Evolutionary conservation across 768 basidiomycete species (phyloP).

Genomic region (Arthromyces matolae): DNA sequence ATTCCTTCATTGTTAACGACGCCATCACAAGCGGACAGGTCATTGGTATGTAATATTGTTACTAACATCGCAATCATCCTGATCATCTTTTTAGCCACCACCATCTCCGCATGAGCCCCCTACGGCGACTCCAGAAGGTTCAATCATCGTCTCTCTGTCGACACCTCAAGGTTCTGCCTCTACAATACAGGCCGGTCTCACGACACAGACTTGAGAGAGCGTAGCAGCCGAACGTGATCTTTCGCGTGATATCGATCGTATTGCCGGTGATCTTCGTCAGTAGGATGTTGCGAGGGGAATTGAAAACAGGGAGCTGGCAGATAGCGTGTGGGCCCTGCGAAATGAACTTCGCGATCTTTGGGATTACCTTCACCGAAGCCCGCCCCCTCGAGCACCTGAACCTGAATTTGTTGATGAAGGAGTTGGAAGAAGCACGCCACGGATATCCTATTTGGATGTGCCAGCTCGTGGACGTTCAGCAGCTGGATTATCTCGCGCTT

Average conservation of each 20-base stretch:
- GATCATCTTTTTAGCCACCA: not conserved
- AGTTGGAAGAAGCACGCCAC: slow-evolving; percentile 42
- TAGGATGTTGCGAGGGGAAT: slow-evolving; percentile 56
- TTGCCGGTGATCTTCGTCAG: slow-evolving; percentile 53
- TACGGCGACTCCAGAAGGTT: slow-evolving; percentile 35
- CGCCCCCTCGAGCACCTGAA: slow-evolving; percentile 8
- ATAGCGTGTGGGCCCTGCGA: slow-evolving; percentile 67
- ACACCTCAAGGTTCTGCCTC: slow-evolving; percentile 37
- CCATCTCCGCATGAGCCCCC: slow-evolving; percentile 19
- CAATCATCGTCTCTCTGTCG: slow-evolving; percentile 35
- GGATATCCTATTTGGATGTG: slow-evolving; percentile 23
- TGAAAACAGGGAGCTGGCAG: slow-evolving; percentile 61
- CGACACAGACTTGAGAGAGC: slow-evolving; percentile 32
- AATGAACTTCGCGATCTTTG: slow-evolving; percentile 65
- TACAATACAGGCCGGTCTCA: slow-evolving; percentile 31
- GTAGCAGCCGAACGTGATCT: slow-evolving; percentile 49
- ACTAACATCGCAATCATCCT: slow-evolving; percentile 6
- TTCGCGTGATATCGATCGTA: slow-evolving; percentile 43
- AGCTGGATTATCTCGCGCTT: slow-evolving; percentile 31
- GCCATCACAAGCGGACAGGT: slow-evolving; percentile 17
- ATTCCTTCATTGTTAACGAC: slow-evolving; percentile 57
- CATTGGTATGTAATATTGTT: slow-evolving; percentile 14
- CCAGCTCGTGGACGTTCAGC: slow-evolving; percentile 25
- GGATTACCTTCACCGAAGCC: slow-evolving; percentile 41
- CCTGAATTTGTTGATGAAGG: slow-evolving; percentile 34